Evolutionary conservation across 441 rosid genomes (phyloP), one percentile per base, ranked within the genome.

Genomic region (Gossypium lobatum): DNA sequence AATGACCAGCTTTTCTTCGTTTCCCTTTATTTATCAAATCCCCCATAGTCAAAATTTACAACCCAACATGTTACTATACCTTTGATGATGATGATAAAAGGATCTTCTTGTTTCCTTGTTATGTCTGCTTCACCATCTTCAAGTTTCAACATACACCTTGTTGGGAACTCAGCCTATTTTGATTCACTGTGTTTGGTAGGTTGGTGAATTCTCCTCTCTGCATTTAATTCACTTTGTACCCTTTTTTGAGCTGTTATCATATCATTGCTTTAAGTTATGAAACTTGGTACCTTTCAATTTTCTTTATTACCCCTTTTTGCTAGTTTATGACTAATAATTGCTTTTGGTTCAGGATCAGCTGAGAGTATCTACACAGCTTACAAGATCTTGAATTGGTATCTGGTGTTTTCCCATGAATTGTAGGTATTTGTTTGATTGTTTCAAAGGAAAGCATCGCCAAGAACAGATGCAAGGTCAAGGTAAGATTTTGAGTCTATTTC

Each of bases 401-500:
- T 39, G 65, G 31, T 45, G 48, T 58, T 70, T 70, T 79, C 87
- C 83, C 61, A 94, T 94, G 98, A 76, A 62, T 78, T 85, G 23
- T 74, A 63, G 78, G 39, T 90, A 93, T 72, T 18, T 71, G 57
- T 73, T 82, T 75, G 75, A 52, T 74, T 69, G 80, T 71, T 84
- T 86, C 66, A 83, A 82, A 77, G 70, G 85, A 75, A 80, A 76
- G 34, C 66, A 76, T 46, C 61, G 26, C 58, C 76, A 42, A 25
- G 73, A 72, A 48, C 88, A 79, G 46, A 68, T 52, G 42, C 86
- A 83, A 63, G 74, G 83, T 72, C 79, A 90, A 78, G 91, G 97
- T 92, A 84, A 75, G 76, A 64, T 53, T 64, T 78, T 63, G 3
- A 70, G 50, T 2, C 61, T 58, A 26, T n/a, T 64, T 50, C n/a